Evolutionary conservation across 345 rosid genomes (phyloP).

Genomic region (Clarkia xantiana): DNA sequence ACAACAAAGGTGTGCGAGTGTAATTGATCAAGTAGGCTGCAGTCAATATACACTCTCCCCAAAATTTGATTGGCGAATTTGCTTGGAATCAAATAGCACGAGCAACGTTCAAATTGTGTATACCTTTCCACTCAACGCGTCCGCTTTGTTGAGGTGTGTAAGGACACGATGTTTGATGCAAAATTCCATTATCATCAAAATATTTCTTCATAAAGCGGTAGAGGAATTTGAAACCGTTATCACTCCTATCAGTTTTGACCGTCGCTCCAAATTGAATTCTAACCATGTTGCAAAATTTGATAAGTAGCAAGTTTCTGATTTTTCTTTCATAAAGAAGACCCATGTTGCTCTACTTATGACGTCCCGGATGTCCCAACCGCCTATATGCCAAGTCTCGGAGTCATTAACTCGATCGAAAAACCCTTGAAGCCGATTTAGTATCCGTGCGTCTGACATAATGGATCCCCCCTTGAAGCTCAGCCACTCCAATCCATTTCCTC

Average conservation of each 20-base stretch:
- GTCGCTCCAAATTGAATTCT: neutral
- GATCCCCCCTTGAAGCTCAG: no score
- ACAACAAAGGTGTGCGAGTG: neutral
- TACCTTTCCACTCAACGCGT: neutral
- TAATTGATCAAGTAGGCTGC: constrained; percentile 1
- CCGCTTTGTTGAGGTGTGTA: neutral
- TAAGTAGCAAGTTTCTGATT: neutral
- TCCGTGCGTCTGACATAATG: no score
- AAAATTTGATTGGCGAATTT: no score
- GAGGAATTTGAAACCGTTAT: neutral
- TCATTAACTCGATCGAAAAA: neutral
- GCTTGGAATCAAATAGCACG: constrained; percentile 1
- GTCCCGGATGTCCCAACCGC: constrained; percentile 3
- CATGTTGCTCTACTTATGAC: neutral
- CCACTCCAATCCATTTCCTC: constrained; percentile 7
- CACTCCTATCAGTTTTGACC: neutral
- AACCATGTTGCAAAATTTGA: neutral
- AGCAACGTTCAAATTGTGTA: neutral
- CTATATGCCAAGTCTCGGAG: neutral
- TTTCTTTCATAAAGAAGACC: neutral
- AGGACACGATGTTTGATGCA: neutral
- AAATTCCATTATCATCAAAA: neutral
- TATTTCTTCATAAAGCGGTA: neutral
- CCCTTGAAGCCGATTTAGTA: neutral
- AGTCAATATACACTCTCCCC: neutral